Base-by-base conservation (phyloP, 805 yeast genomes). In the Kluyveromyces wickerhamii region DNA sequence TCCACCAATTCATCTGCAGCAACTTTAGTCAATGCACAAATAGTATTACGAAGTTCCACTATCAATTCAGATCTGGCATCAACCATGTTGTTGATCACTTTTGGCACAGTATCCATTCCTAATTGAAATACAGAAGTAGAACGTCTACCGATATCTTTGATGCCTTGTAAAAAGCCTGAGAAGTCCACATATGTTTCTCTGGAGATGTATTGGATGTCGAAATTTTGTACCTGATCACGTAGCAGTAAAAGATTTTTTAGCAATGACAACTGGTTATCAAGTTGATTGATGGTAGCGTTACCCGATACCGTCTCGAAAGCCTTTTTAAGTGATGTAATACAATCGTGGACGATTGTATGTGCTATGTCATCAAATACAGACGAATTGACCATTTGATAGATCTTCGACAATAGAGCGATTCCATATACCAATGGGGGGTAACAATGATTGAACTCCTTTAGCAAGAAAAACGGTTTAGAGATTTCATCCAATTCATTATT, bases 301-400 rank as follows among this genome's bases (percentile, higher is more conserved):
- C 22, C 55, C 45, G 5, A 74, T 67, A 40, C 51, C 16, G 72
- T 47, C 4, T 65, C 60, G 43, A 69, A 69, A 9, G 81, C 79
- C 11, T 62, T 58, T 36, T 71, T 70, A 45, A 86, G 58, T 5
- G 92, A 74, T 11, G 61, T 49, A 23, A 86, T 71, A 47, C 92
- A 79, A 28, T 80, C 71, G 51, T 84, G 95, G 4, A 89, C 82
- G 34, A 86, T 77, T 37, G 81, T 75, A 54, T 86, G 95, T 0
- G 96, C 95, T 43, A 88, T 60, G 50, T 85, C 95, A 53, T 86
- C 95, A 60, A 88, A 89, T 2, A 86, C 82, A 9, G 70, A 62
- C 2, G 88, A 76, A 44, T 79, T 79, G 23, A 89, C 72, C 47
- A 87, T 63, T 48, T 84, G 94, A 51, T 85, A 84, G 15, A 88